A percentile compares a stretch with the other conserved stretches of the same genome.
These are phyloP conservation scores for Salix viminalis DNA, from an alignment of 345 rosid species.

Conservation along the genomic window DNA sequence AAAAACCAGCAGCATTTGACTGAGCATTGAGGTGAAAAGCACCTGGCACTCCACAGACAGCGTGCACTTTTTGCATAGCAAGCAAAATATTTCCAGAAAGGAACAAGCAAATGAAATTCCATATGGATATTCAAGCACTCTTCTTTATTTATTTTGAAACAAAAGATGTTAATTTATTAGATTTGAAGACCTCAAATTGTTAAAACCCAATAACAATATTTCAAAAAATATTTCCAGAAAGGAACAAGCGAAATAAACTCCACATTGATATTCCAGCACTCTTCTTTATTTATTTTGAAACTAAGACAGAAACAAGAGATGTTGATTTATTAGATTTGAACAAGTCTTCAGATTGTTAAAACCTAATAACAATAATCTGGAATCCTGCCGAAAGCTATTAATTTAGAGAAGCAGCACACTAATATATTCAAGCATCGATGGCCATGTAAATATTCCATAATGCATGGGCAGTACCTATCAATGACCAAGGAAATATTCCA, in stretches of 20 bases:
- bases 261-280: background rate
- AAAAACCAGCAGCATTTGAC: background rate
- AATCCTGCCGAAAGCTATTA: background rate
- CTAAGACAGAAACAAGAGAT: background rate
- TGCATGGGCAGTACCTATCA: conserved; percentile 23
- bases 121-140: background rate
- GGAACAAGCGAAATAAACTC: background rate
- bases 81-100: background rate
- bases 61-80: background rate
- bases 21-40: background rate
- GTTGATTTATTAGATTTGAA: background rate
- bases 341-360: background rate
- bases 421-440: background rate
- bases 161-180: too few relatives aligned
- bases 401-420: background rate
- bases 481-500: background rate
- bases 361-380: background rate
- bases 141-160: background rate
- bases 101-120: background rate
- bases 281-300: background rate
- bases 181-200: background rate
- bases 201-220: background rate
- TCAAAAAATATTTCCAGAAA: background rate
- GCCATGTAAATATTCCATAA: background rate
- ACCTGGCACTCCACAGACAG: background rate